Evolutionary conservation across 2,329 filamentous ascomycete genomes (phyloP).

Genomic region (Tolypocladium endophyticum): DNA sequence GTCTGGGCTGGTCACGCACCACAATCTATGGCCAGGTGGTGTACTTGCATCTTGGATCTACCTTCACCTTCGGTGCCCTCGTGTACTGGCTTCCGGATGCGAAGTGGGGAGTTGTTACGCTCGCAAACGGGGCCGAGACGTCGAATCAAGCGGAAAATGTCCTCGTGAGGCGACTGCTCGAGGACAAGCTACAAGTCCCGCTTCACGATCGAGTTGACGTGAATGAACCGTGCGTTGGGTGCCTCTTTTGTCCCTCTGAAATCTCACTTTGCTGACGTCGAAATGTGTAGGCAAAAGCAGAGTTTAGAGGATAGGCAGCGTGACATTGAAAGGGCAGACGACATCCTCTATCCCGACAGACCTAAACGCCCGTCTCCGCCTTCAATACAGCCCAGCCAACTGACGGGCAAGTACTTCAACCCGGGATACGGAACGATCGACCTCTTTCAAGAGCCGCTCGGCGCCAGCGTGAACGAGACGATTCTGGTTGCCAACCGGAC

Average conservation of each 20-base stretch:
- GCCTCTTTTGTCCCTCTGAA: no score
- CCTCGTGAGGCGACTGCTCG: conserved; percentile 16
- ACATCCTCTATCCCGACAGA: conserved; percentile 25
- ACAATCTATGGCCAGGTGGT: conserved; percentile 14
- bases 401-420: conserved; percentile 31
- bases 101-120: neutral
- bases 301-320: conserved; percentile 5
- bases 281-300: neutral
- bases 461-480: conserved; percentile 1
- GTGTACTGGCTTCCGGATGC: conserved; percentile 18
- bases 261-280: neutral
- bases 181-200: conserved; percentile 17
- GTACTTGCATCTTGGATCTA: conserved; percentile 18
- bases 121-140: neutral
- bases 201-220: conserved; percentile 9
- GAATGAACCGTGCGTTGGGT: conserved; percentile 3
- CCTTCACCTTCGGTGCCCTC: conserved; percentile 13
- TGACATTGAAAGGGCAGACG: conserved; percentile 15
- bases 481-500: conserved; percentile 13
- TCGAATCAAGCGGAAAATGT: conserved; percentile 20
- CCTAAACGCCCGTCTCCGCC: conserved; percentile 23
- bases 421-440: conserved; percentile 24
- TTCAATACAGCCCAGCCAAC: conserved; percentile 20
- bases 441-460: conserved; percentile 8
- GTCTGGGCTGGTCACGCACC: conserved; percentile 17